A percentile compares a stretch with the other conserved stretches of the same genome.
These are phyloP conservation scores for Allomyces arbusculus DNA, from an alignment of 192 early-diverging fungal species.

Conservation along the genomic window DNA sequence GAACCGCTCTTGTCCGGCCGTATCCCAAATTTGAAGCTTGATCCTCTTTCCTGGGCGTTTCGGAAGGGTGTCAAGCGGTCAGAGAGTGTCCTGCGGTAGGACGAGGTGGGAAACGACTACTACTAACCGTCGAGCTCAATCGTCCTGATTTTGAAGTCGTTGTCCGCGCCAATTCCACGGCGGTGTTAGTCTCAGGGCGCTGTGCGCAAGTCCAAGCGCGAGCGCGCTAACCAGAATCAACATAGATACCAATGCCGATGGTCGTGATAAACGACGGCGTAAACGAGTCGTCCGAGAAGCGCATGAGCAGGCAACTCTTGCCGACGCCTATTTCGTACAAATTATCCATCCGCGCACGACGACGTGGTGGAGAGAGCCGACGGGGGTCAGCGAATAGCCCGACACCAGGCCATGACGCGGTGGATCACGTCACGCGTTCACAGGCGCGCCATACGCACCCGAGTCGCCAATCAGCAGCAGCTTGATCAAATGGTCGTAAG, in stretches of 20 bases:
- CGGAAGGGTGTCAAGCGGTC: too few species aligned
- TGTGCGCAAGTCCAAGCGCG: too few species aligned
- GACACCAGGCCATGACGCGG: too few species aligned
- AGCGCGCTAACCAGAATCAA: too few species aligned
- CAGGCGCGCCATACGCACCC: slow-evolving; percentile 33
- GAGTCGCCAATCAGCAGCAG: slow-evolving; percentile 93
- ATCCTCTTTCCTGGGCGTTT: slow-evolving; percentile 55
- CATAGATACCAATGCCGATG: slow-evolving; percentile 59
- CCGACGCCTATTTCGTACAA: slow-evolving; percentile 51
- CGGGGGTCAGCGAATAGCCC: too few species aligned
- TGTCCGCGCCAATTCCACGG: too few species aligned
- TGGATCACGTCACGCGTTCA: too few species aligned
- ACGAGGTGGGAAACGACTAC: too few species aligned
- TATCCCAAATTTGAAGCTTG: slow-evolving; percentile 99
- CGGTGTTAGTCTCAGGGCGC: too few species aligned
- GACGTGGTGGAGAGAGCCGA: too few species aligned
- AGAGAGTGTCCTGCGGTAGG: too few species aligned
- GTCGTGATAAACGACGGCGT: slow-evolving; percentile 99
- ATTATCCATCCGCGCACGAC: too few species aligned
- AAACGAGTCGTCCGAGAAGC: slow-evolving; percentile 98
- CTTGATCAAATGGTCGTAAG: slow-evolving; percentile 99
- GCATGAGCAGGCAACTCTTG: slow-evolving; percentile 85
- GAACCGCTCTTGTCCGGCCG: slow-evolving; percentile 96
- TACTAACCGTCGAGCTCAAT: slow-evolving; percentile 74
- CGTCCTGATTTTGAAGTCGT: slow-evolving; percentile 95